These are phyloP conservation scores for Onygena corvina DNA, from an alignment of 2,329 filamentous ascomycete species.

Conservation along the genomic window DNA sequence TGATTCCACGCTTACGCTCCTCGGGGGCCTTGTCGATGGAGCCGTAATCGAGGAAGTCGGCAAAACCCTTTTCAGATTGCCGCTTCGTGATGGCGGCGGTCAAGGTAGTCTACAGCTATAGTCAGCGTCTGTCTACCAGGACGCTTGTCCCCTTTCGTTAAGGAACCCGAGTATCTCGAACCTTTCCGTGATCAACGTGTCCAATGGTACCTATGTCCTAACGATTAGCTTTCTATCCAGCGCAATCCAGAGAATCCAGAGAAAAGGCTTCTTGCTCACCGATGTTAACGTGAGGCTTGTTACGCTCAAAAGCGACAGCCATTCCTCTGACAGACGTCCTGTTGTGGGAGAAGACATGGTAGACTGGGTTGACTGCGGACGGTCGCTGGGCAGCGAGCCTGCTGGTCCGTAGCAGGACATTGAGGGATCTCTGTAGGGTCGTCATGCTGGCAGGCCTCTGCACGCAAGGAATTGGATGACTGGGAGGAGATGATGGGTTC, in stretches of 20 bases:
- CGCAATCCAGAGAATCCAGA: background rate
- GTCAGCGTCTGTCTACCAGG: slow-evolving; percentile 11
- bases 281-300: slow-evolving; percentile 97
- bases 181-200: slow-evolving; percentile 99
- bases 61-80: slow-evolving; percentile 86
- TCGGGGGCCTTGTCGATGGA: slow-evolving; percentile 98
- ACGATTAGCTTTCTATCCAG: slow-evolving; percentile 1
- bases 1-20: slow-evolving; percentile 99
- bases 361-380: slow-evolving; percentile 62
- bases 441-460: slow-evolving; percentile 52
- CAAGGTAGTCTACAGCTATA: slow-evolving; percentile 65
- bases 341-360: slow-evolving; percentile 41
- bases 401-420: slow-evolving; percentile 71
- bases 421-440: slow-evolving; percentile 62
- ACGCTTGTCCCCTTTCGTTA: background rate
- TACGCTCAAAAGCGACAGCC: slow-evolving; percentile 63
- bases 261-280: slow-evolving; percentile 42
- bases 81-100: slow-evolving; percentile 98
- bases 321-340: slow-evolving; percentile 41
- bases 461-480: background rate
- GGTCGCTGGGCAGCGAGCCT: slow-evolving; percentile 59
- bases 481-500: background rate
- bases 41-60: slow-evolving; percentile 93
- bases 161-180: slow-evolving; percentile 31
- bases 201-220: slow-evolving; percentile 73